A percentile compares a stretch with the other conserved stretches of the same genome.
phyloP scores from a whole-genome alignment of 331 rosid genomes.

The Quercus phellos region DNA sequence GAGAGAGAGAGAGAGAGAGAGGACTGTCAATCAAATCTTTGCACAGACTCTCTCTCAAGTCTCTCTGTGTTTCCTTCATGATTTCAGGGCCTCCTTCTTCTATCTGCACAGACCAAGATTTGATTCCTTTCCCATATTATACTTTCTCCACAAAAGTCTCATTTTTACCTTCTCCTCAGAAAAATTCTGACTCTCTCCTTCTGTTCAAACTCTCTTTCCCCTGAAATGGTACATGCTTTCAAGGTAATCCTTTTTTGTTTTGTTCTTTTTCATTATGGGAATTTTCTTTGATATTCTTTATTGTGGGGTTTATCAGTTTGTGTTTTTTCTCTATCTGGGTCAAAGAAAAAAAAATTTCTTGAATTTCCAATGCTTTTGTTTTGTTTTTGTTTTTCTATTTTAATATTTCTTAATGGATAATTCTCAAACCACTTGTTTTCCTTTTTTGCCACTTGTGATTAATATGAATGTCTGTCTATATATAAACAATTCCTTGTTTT shows the following conservation, averaged over 20 bases:
- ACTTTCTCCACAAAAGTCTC: constrained; percentile 12
- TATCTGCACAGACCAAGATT: constrained; percentile 9
- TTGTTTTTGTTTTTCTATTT: background rate
- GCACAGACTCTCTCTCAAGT: constrained; percentile 8
- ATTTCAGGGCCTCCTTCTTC: constrained; percentile 39
- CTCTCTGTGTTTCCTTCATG: constrained; percentile 30
- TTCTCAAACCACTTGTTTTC: background rate
- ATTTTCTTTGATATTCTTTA: background rate
- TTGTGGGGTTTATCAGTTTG: constrained; percentile 20
- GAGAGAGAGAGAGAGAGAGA: constrained; percentile 5
- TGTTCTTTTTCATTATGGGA: background rate
- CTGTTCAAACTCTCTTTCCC: background rate
- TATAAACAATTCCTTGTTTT: background rate
- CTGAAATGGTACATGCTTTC: constrained; percentile 34
- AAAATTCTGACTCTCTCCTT: constrained; percentile 9
- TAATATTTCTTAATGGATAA: background rate
- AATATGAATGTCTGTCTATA: background rate
- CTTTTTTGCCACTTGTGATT: background rate
- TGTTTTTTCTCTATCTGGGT: background rate
- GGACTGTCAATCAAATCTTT: constrained; percentile 34
- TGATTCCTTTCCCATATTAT: constrained; percentile 8
- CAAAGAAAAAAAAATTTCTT: background rate
- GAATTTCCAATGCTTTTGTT: background rate
- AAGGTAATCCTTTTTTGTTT: constrained; percentile 19
- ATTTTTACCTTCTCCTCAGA: constrained; percentile 1